Conservation (phyloP, 2,329 filamentous ascomycete species). For the Phaeosphaeria sp. region DNA sequence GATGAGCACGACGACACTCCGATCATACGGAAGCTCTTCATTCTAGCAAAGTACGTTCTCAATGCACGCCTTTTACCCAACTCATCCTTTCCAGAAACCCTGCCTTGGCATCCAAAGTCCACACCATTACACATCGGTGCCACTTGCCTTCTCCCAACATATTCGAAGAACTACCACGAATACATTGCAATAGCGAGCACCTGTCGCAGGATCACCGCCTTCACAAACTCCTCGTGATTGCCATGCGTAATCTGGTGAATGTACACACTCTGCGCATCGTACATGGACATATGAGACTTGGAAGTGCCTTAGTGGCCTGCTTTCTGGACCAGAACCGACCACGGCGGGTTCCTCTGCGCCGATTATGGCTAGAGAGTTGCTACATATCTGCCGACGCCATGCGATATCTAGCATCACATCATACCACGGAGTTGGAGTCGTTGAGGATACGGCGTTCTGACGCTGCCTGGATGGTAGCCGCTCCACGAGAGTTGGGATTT, state of each 20-base stretch:
- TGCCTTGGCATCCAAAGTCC: slow-evolving; percentile 51
- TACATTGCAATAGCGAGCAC: slow-evolving; percentile 47
- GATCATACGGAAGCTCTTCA: slow-evolving; percentile 51
- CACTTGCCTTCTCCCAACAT: slow-evolving; percentile 54
- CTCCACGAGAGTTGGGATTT: slow-evolving; percentile 22
- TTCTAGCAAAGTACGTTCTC: slow-evolving; percentile 48
- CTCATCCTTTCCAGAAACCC: slow-evolving; percentile 40
- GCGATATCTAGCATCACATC: slow-evolving; percentile 18
- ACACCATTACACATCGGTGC: slow-evolving; percentile 53
- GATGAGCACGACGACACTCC: slow-evolving; percentile 51
- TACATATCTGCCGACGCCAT: slow-evolving; percentile 34
- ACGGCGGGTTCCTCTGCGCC: slow-evolving; percentile 41
- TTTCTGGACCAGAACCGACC: slow-evolving; percentile 46
- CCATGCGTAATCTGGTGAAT: slow-evolving; percentile 50
- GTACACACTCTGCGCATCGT: slow-evolving; percentile 54
- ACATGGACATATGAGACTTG: slow-evolving; percentile 52
- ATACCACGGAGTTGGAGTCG: slow-evolving; percentile 47
- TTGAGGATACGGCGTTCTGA: slow-evolving; percentile 51
- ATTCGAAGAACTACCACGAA: slow-evolving; percentile 51
- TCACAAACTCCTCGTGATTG: slow-evolving; percentile 47
- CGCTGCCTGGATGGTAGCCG: slow-evolving; percentile 24
- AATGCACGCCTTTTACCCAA: not conserved
- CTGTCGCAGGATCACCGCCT: slow-evolving; percentile 51
- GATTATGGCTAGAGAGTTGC: slow-evolving; percentile 56
- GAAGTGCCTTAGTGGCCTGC: slow-evolving; percentile 47